Percentiles rank a stretch among this genome's conserved stretches.
Evolutionary conservation across 352 stramenopile species (phyloP).

Genomic region (Phytophthora syringae): DNA sequence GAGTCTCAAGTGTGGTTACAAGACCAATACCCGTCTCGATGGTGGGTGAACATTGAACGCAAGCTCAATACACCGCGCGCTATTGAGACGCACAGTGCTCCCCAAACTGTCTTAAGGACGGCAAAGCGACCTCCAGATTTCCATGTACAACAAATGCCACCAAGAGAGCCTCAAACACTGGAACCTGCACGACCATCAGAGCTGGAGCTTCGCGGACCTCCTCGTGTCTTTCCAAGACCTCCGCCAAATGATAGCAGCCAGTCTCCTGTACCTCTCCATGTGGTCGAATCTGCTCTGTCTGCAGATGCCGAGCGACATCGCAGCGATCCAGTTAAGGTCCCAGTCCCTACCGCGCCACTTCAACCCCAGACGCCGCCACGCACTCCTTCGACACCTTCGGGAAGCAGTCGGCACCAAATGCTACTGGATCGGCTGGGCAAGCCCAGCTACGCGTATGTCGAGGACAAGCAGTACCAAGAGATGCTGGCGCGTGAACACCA

Average conservation of each 20-base stretch:
- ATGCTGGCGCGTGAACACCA: constrained; percentile 46
- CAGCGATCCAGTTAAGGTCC: constrained; percentile 8
- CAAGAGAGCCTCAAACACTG: constrained; percentile 24
- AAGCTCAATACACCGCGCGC: constrained; percentile 28
- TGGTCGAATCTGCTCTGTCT: constrained; percentile 28
- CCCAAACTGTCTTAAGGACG: constrained; percentile 11
- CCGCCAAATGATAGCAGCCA: background rate
- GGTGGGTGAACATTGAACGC: constrained; percentile 41
- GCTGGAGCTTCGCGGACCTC: constrained; percentile 21
- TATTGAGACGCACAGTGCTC: background rate
- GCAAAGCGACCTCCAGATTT: constrained; percentile 5
- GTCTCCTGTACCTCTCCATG: constrained; percentile 23
- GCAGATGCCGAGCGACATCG: constrained; percentile 20
- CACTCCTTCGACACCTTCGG: constrained; percentile 15
- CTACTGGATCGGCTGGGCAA: constrained; percentile 57
- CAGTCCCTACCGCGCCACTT: background rate
- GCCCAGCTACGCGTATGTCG: constrained; percentile 32
- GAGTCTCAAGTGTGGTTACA: constrained; percentile 47
- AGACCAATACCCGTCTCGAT: constrained; percentile 57
- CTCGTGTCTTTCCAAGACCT: constrained; percentile 25
- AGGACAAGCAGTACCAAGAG: constrained; percentile 51
- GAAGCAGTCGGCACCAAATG: constrained; percentile 63
- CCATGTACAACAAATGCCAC: constrained; percentile 33
- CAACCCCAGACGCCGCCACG: constrained; percentile 9
- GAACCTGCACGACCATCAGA: constrained; percentile 22